Evolutionary conservation across 2,329 filamentous ascomycete genomes (phyloP), one percentile per base, ranked within the genome.

Genomic region (Clathrospora elynae): DNA sequence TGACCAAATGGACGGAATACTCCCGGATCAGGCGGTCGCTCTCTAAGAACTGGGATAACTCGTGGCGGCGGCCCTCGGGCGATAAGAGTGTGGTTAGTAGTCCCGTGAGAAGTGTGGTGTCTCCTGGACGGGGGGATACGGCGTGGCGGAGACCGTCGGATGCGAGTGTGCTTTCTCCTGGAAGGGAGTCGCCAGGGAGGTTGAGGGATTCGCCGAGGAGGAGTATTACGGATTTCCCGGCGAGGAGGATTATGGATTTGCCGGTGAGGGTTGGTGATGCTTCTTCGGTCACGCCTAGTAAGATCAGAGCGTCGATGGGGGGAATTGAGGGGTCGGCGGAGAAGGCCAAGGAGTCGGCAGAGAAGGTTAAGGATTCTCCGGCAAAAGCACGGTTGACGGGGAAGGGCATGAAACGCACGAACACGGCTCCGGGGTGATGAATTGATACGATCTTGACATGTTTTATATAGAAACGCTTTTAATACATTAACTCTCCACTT

Each of bases 1-100:
- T 23, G 33, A 53, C 37, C 51, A 49, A 19, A 62, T 59, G 52
- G 55, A 62, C 39, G 17, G 49, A 24, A 36, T 49, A 26, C 37
- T 67, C 32, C 61, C 45, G 39, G 48, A 53, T 19, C 49, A 56
- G 13, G 49, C 67, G 14, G 45, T 57, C 17, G 32, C 31, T 20
- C 38, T 67, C 20, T 58, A 64, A 34, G 48, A 56, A 31, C 22
- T 66, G 14, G 51, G 56, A 19, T 55, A 51, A 24, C 48, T 61
- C 32, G 53, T 59, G 49, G 48, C 53, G 22, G 55, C 61, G 39
- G 35, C 12, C 35, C 17, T 45, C 42, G 3, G 44, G 44, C 18
- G 44, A 44, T 10, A 20, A 19, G 11, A 44, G 26, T 12, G 42
- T 36, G 22, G 8, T 38, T 3, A 30, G 25, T 28, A 38, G 35